Percentiles rank a stretch among this genome's conserved stretches.
phyloP scores from a whole-genome alignment of 164 flowering plant species.

The Amborella trichopoda region DNA sequence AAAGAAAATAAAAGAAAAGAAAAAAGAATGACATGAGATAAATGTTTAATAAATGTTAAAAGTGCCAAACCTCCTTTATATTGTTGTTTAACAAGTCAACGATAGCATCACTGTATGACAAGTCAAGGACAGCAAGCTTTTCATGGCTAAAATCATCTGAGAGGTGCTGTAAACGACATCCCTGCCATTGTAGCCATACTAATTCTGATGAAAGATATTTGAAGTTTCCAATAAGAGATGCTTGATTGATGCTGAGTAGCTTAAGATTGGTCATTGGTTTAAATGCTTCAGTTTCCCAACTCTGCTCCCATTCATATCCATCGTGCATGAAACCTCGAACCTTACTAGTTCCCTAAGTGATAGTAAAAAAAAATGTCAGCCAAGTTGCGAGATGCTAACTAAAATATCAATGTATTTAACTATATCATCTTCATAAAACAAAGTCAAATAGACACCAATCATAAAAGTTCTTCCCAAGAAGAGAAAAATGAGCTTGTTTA shows the following conservation, averaged over 20 bases:
- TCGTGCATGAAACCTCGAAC: not conserved
- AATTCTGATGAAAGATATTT: slow-evolving; percentile 3
- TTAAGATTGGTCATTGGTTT: slow-evolving; percentile 6
- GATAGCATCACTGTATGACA: too few relatives aligned
- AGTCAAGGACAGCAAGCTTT: too few relatives aligned
- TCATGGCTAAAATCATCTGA: slow-evolving; percentile 5
- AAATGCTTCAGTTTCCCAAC: slow-evolving; percentile 4
- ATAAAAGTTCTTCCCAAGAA: not conserved
- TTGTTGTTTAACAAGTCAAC: slow-evolving; percentile 8
- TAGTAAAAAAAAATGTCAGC: too few relatives aligned
- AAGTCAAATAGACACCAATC: not conserved
- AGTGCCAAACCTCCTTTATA: slow-evolving; percentile 4
- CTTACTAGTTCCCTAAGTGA: slow-evolving; percentile 9
- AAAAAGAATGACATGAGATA: too few relatives aligned
- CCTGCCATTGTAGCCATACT: slow-evolving; percentile 6
- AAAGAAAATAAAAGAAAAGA: too few relatives aligned
- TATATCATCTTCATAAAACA: not conserved
- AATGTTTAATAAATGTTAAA: too few relatives aligned
- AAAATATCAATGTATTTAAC: not conserved
- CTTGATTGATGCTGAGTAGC: slow-evolving; percentile 7
- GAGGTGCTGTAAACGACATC: slow-evolving; percentile 8
- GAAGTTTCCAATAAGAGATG: not conserved
- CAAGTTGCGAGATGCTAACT: not conserved
- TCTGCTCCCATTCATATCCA: not conserved
- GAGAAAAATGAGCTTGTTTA: not conserved